A percentile compares a stretch with the other conserved stretches of the same genome.
These are phyloP conservation scores for Talaromyces nanjingensis DNA, from an alignment of 495 filamentous ascomycete species.

Conservation along the genomic window DNA sequence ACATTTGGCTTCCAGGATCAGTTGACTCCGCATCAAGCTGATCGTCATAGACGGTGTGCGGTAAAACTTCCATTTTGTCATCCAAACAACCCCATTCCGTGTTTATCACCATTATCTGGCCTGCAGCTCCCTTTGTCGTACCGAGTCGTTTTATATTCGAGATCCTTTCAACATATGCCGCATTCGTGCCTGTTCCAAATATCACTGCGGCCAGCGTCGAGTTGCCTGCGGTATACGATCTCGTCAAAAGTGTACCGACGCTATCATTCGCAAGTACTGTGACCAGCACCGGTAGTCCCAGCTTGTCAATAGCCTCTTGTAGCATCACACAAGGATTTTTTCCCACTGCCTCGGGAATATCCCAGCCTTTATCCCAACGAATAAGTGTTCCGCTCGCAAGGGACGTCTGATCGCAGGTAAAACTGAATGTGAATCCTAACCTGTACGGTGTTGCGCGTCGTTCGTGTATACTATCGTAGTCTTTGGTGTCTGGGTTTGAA, in stretches of 20 bases:
- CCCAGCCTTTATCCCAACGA: constrained; percentile 20
- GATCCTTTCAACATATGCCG: constrained; percentile 26
- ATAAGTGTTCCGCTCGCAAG: constrained; percentile 14
- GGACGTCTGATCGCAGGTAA: constrained; percentile 16
- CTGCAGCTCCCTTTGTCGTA: background rate
- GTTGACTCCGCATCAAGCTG: constrained; percentile 69
- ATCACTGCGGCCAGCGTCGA: constrained; percentile 16
- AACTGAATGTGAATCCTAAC: constrained; percentile 20
- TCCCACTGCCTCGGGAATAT: constrained; percentile 18
- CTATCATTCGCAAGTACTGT: constrained; percentile 17
- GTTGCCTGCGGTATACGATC: constrained; percentile 15
- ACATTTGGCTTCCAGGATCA: constrained; percentile 96
- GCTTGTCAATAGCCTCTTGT: constrained; percentile 16
- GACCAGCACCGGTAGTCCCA: constrained; percentile 14
- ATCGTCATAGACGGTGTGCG: constrained; percentile 67
- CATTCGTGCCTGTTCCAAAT: constrained; percentile 33
- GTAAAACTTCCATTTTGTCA: constrained; percentile 18
- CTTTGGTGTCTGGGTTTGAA: background rate
- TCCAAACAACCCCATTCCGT: constrained; percentile 25
- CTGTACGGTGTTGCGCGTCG: constrained; percentile 5
- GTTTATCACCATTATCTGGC: constrained; percentile 20
- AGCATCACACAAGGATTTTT: constrained; percentile 16
- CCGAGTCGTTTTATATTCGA: constrained; percentile 11
- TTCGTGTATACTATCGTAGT: background rate
- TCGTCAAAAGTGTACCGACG: constrained; percentile 15